Evolutionary conservation across 164 flowering plant genomes (phyloP), one percentile per base, ranked within the genome.

Genomic region (Chimonanthus salicifolius): DNA sequence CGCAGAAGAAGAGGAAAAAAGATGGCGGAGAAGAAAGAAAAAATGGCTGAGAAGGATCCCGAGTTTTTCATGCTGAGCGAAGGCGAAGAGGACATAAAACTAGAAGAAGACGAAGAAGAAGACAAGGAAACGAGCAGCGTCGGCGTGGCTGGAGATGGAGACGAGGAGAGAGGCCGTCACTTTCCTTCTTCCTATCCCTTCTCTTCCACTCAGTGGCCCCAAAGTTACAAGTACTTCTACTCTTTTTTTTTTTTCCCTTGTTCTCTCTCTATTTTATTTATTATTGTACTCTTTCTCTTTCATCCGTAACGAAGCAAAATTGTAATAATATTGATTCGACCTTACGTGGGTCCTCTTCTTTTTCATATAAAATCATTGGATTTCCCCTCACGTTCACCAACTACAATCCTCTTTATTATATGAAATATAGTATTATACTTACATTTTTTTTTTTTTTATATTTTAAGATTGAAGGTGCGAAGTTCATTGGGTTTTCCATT

Each of bases 131-230:
- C 16, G 48, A 33, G 46, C 8, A 62, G 60, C 15, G 60, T 10
- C 8, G 20, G 0, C 4, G 80, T n/a, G 47, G 64, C 7, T 7
- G 51, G 21, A 15, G 71, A 68, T 68, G 74, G 58, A 62, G 64
- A 47, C 5, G 49, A 66, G 11, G 75, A 47, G 50, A n/a, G 47
- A 13, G 64, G 7, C 21, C 21, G 21, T 21, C 16, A 47, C n/a
- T 45, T 11, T 67, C 3, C 16, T 7, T 62, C 43, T 48, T 70
- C 71, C 2, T 71, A 74, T 44, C 68, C 73, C 18, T 81, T 81
- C 46, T 4, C 69, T 70, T 81, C 81, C 48, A 78, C 20, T 20
- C 84, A 76, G 44, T 81, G 84, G 84, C 84, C 80, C 5, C 81
- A 66, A 74, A 81, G 84, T 74, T 81, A 69, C 76, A 76, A 50